A percentile compares a stretch with the other conserved stretches of the same genome.
Conservation (phyloP, 345 rosid genomes). For the Iberis pinnata region DNA sequence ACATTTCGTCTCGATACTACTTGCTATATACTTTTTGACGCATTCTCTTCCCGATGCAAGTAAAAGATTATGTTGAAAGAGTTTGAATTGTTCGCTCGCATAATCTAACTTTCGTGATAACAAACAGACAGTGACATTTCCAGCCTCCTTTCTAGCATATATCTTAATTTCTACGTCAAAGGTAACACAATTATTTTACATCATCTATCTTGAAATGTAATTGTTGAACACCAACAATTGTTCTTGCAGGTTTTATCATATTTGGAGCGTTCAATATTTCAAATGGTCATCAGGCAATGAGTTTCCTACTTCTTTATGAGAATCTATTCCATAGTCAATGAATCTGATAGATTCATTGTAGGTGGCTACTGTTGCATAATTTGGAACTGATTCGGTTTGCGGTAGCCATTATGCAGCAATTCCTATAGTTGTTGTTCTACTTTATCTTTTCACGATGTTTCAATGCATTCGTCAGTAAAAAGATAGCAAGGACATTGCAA, state of each 20-base stretch:
- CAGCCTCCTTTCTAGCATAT: conserved; percentile 92
- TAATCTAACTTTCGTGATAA: conserved; percentile 10
- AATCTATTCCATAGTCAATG: conserved; percentile 15
- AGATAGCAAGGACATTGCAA: conserved; percentile 67
- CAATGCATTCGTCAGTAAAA: conserved; percentile 93
- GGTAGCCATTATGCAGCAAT: conserved; percentile 89
- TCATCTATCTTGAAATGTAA: not conserved
- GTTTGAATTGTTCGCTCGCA: not conserved
- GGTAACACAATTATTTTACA: conserved; percentile 34
- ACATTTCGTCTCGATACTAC: conserved; percentile 72
- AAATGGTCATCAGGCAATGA: conserved; percentile 83
- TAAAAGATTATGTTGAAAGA: not conserved
- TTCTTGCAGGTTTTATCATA: conserved; percentile 78
- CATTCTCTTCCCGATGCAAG: conserved; percentile 85
- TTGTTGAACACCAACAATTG: not conserved
- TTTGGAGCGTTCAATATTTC: conserved; percentile 88
- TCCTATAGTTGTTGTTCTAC: conserved; percentile 93
- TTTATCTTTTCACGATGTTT: conserved; percentile 75
- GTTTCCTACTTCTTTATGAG: conserved; percentile 1
- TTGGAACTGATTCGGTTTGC: conserved; percentile 96
- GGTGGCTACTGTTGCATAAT: conserved; percentile 99
- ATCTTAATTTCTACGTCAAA: conserved; percentile 90
- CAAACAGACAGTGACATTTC: conserved; percentile 75
- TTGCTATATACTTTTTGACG: conserved; percentile 83
- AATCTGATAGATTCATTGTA: conserved; percentile 29